Evolutionary conservation across 805 yeast species (phyloP).

Genomic region (Lipomyces starkeyi): DNA sequence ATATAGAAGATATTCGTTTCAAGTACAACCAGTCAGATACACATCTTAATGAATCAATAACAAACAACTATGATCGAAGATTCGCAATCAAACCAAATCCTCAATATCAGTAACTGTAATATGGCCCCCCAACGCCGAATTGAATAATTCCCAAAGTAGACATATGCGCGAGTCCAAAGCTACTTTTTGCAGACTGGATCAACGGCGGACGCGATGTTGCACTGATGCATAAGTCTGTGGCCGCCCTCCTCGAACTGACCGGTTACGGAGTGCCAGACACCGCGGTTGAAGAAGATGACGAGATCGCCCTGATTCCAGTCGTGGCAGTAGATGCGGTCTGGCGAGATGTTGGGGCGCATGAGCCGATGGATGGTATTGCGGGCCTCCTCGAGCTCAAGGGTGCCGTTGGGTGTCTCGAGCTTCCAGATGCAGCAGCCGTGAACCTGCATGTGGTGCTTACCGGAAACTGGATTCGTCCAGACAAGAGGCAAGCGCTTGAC

Average conservation of each 20-base stretch:
- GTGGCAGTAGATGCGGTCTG: slow-evolving; percentile 76
- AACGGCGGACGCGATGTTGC: slow-evolving; percentile 76
- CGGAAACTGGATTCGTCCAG: slow-evolving; percentile 91
- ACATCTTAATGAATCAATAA: no score
- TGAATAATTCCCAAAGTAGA: not conserved
- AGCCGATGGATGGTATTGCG: slow-evolving; percentile 71
- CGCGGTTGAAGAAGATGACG: slow-evolving; percentile 85
- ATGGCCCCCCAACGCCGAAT: not conserved
- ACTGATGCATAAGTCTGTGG: slow-evolving; percentile 88
- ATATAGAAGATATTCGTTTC: no score
- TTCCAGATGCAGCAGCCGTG: slow-evolving; percentile 86
- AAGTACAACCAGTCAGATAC: no score
- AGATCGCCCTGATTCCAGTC: slow-evolving; percentile 84
- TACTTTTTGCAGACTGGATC: slow-evolving; percentile 36
- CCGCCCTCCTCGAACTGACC: slow-evolving; percentile 84
- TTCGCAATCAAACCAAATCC: no score
- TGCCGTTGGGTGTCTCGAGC: slow-evolving; percentile 62
- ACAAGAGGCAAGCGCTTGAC: slow-evolving; percentile 81
- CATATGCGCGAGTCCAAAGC: not conserved
- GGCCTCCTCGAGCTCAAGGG: slow-evolving; percentile 71
- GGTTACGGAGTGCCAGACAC: slow-evolving; percentile 91
- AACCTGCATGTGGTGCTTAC: slow-evolving; percentile 80
- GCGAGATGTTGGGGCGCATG: slow-evolving; percentile 86
- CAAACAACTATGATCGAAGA: no score
- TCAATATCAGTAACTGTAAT: not conserved